These are phyloP conservation scores for Trichoderma atroviride DNA, from an alignment of 2,329 filamentous ascomycete species.

Conservation along the genomic window DNA sequence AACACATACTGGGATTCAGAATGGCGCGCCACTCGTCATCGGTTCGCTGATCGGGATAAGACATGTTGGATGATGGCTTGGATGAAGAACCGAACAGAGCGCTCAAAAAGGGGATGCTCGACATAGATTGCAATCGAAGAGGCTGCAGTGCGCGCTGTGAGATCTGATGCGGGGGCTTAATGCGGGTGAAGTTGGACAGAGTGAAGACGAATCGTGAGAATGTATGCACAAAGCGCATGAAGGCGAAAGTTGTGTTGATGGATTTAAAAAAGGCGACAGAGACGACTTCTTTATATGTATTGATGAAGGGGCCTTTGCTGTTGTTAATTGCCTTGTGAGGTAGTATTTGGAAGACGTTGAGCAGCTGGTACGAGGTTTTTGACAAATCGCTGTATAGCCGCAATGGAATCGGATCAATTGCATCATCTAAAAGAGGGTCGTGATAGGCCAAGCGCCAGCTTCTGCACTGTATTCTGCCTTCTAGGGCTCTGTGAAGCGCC, in stretches of 20 bases:
- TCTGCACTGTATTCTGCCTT: slow-evolving; percentile 13
- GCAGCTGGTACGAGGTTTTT: neutral
- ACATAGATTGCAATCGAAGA: slow-evolving; percentile 61
- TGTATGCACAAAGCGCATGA: slow-evolving; percentile 56
- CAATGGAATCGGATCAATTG: slow-evolving; percentile 30
- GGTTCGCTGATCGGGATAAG: slow-evolving; percentile 78
- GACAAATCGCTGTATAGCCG: slow-evolving; percentile 27
- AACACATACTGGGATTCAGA: slow-evolving; percentile 58
- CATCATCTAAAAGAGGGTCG: slow-evolving; percentile 27
- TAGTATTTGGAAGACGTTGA: slow-evolving; percentile 13
- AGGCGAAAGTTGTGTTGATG: slow-evolving; percentile 23
- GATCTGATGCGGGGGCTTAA: slow-evolving; percentile 36
- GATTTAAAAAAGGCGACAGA: neutral
- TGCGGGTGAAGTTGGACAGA: slow-evolving; percentile 49
- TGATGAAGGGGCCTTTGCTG: neutral
- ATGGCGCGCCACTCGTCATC: slow-evolving; percentile 89
- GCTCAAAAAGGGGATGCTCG: slow-evolving; percentile 76
- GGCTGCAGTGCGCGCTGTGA: slow-evolving; percentile 32
- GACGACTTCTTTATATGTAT: slow-evolving; percentile 6
- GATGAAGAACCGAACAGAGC: slow-evolving; percentile 69
- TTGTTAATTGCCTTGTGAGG: neutral
- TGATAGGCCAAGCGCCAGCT: neutral
- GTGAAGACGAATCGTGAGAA: slow-evolving; percentile 52
- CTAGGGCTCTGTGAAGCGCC: neutral
- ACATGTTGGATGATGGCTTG: slow-evolving; percentile 54